Conservation (phyloP, 2,329 filamentous ascomycete genomes). For the Sordariomycetes sp. region DNA sequence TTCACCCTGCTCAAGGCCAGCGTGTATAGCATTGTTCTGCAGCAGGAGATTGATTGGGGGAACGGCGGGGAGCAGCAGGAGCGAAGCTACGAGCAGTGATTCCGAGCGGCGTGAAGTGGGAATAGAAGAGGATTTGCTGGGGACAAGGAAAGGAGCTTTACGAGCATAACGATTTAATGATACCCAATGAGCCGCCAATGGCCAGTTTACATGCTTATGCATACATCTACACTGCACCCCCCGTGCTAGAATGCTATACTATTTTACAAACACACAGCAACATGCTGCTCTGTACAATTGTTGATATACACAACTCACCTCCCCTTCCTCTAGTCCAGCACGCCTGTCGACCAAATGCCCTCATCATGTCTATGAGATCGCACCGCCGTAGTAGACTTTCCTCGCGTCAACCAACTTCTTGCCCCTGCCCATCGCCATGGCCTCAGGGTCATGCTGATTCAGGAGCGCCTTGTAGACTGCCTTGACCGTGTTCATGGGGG, state of each 20-base stretch:
- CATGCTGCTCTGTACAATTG: too few relatives aligned
- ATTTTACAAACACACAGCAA: too few relatives aligned
- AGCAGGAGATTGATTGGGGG: constrained; percentile 85
- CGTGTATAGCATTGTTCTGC: constrained; percentile 96
- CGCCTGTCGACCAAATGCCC: too few relatives aligned
- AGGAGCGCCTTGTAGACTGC: constrained; percentile 75
- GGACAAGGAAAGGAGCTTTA: too few relatives aligned
- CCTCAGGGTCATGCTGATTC: constrained; percentile 78
- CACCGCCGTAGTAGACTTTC: constrained; percentile 92
- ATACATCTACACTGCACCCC: too few relatives aligned
- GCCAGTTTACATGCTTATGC: too few relatives aligned
- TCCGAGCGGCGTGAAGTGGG: constrained; percentile 19
- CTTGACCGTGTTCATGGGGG: constrained; percentile 97
- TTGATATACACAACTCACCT: too few relatives aligned
- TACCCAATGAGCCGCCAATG: too few relatives aligned
- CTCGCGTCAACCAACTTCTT: constrained; percentile 94
- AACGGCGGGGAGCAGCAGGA: constrained; percentile 29
- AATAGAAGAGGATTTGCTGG: constrained; percentile 12
- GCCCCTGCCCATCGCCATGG: constrained; percentile 79
- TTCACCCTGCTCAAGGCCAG: constrained; percentile 96
- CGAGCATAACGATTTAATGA: too few relatives aligned
- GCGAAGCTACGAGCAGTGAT: too few relatives aligned
- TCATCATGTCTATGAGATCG: constrained; percentile 53
- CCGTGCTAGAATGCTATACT: too few relatives aligned
- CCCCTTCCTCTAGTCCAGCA: too few relatives aligned